phyloP scores from a whole-genome alignment of 495 filamentous ascomycete species.

The Ascobolus immersus region DNA sequence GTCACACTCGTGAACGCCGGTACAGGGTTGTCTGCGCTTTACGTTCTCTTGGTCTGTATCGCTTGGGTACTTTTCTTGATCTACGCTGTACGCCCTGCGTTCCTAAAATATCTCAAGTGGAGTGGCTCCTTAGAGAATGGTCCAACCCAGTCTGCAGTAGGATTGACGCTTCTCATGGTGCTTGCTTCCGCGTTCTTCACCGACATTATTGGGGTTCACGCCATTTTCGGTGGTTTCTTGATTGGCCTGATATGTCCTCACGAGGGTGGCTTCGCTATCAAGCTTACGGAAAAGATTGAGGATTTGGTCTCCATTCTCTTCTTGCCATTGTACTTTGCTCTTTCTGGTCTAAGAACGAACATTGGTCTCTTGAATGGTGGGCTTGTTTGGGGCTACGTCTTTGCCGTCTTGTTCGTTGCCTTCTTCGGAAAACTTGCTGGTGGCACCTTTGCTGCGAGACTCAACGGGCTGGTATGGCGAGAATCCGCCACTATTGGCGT shows the following conservation, averaged over 20 bases:
- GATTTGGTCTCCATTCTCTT: slow-evolving; percentile 77
- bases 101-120: slow-evolving; percentile 45
- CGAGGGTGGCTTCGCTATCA: slow-evolving; percentile 81
- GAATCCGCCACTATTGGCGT: slow-evolving; percentile 80
- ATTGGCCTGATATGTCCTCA: slow-evolving; percentile 84
- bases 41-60: slow-evolving; percentile 49
- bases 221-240: slow-evolving; percentile 75
- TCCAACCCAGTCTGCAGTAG: slow-evolving; percentile 65
- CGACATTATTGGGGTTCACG: slow-evolving; percentile 71
- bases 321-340: slow-evolving; percentile 80
- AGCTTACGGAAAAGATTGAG: slow-evolving; percentile 86
- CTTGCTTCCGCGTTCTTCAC: slow-evolving; percentile 86
- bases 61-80: slow-evolving; percentile 58
- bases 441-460: slow-evolving; percentile 53
- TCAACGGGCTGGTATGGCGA: slow-evolving; percentile 66
- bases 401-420: slow-evolving; percentile 59
- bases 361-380: slow-evolving; percentile 62
- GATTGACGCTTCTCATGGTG: slow-evolving; percentile 53
- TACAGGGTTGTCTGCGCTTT: slow-evolving; percentile 63
- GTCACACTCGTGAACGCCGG: slow-evolving; percentile 82
- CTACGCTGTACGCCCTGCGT: slow-evolving; percentile 48
- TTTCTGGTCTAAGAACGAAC: slow-evolving; percentile 76
- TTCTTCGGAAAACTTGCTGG: slow-evolving; percentile 70
- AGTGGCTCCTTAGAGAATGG: slow-evolving; percentile 70
- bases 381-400: slow-evolving; percentile 75